Percentiles rank a stretch among this genome's conserved stretches.
phyloP scores from a whole-genome alignment of 495 filamentous ascomycete genomes.

The Annulohypoxylon stygium region DNA sequence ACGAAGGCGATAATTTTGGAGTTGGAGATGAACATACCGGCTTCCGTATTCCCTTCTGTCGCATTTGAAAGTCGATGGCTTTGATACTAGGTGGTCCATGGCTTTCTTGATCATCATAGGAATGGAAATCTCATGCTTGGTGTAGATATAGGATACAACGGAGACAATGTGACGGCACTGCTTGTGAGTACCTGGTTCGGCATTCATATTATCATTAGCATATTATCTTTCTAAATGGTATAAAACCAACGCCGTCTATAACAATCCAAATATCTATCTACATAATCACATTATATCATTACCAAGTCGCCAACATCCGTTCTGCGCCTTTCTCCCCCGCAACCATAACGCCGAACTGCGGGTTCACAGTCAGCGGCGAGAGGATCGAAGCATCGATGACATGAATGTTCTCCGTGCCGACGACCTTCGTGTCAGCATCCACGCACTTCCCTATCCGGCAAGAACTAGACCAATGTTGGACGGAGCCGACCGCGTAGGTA shows the following conservation, averaged over 20 bases:
- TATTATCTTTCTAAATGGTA: constrained; percentile 10
- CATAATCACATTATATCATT: background rate
- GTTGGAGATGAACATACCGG: no score
- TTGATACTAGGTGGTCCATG: no score
- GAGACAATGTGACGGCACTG: background rate
- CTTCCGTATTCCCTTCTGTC: no score
- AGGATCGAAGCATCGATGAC: constrained; percentile 59
- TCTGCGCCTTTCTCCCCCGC: constrained; percentile 57
- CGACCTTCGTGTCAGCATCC: constrained; percentile 52
- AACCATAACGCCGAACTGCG: constrained; percentile 58
- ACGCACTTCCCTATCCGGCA: constrained; percentile 57
- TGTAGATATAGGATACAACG: constrained; percentile 1
- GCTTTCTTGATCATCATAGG: background rate
- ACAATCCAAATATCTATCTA: constrained; percentile 8
- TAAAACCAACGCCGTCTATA: constrained; percentile 3
- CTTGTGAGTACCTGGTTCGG: background rate
- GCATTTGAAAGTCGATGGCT: no score
- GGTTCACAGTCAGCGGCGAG: constrained; percentile 56
- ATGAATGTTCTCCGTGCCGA: constrained; percentile 54
- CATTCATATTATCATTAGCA: constrained; percentile 11
- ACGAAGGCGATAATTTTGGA: no score
- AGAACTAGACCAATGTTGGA: constrained; percentile 58
- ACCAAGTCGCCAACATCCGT: constrained; percentile 50
- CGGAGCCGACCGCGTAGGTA: constrained; percentile 54
- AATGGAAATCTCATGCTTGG: constrained; percentile 10